Evolutionary conservation across 257 asterid species (phyloP).

Genomic region (Nicotiana noctiflora): DNA sequence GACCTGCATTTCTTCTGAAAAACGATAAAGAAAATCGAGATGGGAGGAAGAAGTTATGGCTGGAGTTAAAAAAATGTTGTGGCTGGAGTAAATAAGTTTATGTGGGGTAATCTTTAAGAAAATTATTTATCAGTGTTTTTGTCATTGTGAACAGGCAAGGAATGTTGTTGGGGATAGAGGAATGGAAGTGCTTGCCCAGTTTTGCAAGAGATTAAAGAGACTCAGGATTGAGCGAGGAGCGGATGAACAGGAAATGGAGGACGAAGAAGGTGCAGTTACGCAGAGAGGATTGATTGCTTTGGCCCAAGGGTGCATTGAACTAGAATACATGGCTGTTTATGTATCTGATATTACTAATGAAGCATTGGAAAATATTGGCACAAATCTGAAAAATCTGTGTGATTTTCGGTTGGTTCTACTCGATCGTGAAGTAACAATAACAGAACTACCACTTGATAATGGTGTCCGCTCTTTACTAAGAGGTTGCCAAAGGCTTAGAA

Average conservation of each 20-base stretch:
- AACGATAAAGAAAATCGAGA: no score
- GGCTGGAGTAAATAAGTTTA: no score
- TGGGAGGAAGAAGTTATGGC: no score
- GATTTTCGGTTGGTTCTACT: constrained; percentile 80
- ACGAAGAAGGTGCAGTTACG: constrained; percentile 50
- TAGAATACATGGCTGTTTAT: constrained; percentile 53
- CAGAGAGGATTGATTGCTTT: constrained; percentile 50
- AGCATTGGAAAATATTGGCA: constrained; percentile 57
- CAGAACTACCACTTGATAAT: constrained; percentile 74
- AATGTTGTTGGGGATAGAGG: constrained; percentile 86
- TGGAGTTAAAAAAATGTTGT: no score
- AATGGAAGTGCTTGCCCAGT: constrained; percentile 53
- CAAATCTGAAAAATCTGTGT: constrained; percentile 41
- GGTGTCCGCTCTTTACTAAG: constrained; percentile 64
- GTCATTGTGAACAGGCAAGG: constrained; percentile 42
- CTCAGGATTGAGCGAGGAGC: constrained; percentile 55
- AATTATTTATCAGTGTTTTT: constrained; percentile 10
- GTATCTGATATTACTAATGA: constrained; percentile 53
- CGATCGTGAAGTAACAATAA: constrained; percentile 50
- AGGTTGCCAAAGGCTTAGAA: constrained; percentile 58
- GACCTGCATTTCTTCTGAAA: no score
- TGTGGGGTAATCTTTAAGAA: constrained; percentile 10
- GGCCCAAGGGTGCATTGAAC: constrained; percentile 44
- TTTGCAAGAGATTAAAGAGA: constrained; percentile 49
- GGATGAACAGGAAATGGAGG: constrained; percentile 55